A percentile compares a stretch with the other conserved stretches of the same genome.
phyloP scores from a whole-genome alignment of 768 basidiomycete genomes.

The Trametes meyenii region DNA sequence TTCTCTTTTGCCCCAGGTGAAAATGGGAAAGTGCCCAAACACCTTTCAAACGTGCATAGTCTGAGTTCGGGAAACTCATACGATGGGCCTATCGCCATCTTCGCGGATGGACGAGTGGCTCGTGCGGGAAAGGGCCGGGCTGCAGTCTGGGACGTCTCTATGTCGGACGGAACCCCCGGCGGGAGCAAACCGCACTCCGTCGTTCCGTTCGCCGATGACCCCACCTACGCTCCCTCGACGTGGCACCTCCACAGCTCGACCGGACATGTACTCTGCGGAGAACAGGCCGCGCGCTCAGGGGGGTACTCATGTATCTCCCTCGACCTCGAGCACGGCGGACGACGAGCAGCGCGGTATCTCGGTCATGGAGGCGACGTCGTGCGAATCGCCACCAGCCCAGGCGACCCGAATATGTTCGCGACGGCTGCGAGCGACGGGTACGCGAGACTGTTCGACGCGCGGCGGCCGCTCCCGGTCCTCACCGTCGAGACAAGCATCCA shows the following conservation, averaged over 20 bases:
- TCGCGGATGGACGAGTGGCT: conserved; percentile 32
- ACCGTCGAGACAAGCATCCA: conserved; percentile 34
- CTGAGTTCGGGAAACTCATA: conserved; percentile 26
- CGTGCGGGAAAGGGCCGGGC: conserved; percentile 40
- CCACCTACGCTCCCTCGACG: conserved; percentile 1
- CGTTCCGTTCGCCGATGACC: conserved; percentile 18
- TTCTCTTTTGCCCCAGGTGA: conserved; percentile 35
- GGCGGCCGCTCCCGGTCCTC: conserved; percentile 40
- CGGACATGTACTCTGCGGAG: conserved; percentile 31
- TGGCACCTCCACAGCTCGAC: conserved; percentile 35
- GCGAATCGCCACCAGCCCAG: conserved; percentile 38
- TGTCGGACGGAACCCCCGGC: conserved; percentile 30
- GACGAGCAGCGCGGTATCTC: conserved; percentile 36
- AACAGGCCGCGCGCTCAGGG: conserved; percentile 12
- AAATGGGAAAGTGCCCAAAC: neutral
- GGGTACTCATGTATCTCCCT: conserved; percentile 26
- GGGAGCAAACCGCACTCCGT: conserved; percentile 26
- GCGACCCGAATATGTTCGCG: conserved; percentile 41
- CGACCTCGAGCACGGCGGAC: conserved; percentile 42
- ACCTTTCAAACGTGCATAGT: conserved; percentile 36
- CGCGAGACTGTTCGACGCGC: conserved; percentile 43
- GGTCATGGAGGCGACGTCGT: conserved; percentile 41
- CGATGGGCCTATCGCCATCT: conserved; percentile 37
- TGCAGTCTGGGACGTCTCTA: conserved; percentile 42
- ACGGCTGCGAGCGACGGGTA: conserved; percentile 42